Conservation (phyloP, 371 early-diverging fungal species). For the Mucor saturninus region DNA sequence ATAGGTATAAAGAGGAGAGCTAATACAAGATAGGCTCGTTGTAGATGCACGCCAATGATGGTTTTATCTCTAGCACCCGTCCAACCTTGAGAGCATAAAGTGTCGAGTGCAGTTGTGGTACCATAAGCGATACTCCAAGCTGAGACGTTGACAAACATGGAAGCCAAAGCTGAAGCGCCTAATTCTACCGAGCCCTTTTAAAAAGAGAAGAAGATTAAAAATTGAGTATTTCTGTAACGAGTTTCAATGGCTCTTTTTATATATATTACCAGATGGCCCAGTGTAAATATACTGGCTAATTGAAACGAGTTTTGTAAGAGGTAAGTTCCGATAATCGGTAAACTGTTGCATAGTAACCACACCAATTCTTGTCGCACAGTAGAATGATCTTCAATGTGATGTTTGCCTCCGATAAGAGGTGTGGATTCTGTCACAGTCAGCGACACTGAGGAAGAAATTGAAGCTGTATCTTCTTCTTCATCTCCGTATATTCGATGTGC, state of each 20-base stretch:
- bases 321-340: conserved; percentile 70
- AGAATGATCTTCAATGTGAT: conserved; percentile 12
- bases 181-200: conserved; percentile 69
- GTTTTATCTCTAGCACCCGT: conserved; percentile 76
- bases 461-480: conserved; percentile 1
- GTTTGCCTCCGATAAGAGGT: conserved; percentile 7
- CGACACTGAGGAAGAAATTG: conserved; percentile 6
- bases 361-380: conserved; percentile 33
- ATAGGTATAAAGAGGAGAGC: conserved; percentile 72
- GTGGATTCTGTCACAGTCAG: conserved; percentile 24
- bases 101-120: conserved; percentile 84
- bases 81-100: conserved; percentile 86
- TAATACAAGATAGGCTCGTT: conserved; percentile 81
- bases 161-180: conserved; percentile 76
- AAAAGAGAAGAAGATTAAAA: conserved; percentile 4
- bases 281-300: conserved; percentile 63
- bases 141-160: conserved; percentile 84
- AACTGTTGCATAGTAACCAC: conserved; percentile 55
- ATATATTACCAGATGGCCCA: conserved; percentile 63
- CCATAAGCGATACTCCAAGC: conserved; percentile 84
- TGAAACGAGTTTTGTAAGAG: conserved; percentile 68
- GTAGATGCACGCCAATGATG: conserved; percentile 79
- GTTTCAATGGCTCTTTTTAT: no score
- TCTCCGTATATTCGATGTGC: conserved; percentile 17
- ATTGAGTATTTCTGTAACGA: no score